Evolutionary conservation across 768 basidiomycete species (phyloP), one percentile per base, ranked within the genome.

Genomic region (Hebeloma cylindrosporum): DNA sequence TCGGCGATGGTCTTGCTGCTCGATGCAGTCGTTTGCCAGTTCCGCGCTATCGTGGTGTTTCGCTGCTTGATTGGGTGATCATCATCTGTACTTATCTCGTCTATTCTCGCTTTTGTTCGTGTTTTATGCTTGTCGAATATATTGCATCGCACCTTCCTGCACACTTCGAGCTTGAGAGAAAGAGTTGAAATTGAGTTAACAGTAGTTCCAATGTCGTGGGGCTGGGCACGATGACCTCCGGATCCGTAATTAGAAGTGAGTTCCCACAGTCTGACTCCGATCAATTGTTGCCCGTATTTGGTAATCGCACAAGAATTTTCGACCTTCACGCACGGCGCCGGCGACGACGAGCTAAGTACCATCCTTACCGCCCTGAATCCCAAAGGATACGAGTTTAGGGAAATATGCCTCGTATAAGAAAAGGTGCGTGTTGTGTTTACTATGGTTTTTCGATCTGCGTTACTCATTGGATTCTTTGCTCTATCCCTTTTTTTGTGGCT

Each of bases 341-440:
- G 22, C 38, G 22, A 34, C 34, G 32, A 27, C 43, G 3, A 33
- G 21, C 31, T 26, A 32, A 29, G 5, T 22, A n/a, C 30, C 25
- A n/a, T 4, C 18, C 16, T 23, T 27, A 20, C 5, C 38, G 7
- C 16, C 17, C 18, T 17, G n/a, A 6, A 20, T 21, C 20, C 3
- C 4, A 37, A 23, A 8, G 17, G 22, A 18, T 45, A 21, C 18
- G 36, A 14, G n/a, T 22, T 3, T 17, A 17, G 1, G 9, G 1
- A 11, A 45, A 36, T 31, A 83, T 85, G 83, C 83, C 83, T 57
- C 74, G 72, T 28, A 86, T 87, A 57, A 71, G 84, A 59, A 86
- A 86, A 66, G 81, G 84, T 84, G 52, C 49, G 77, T 54, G 20
- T 21, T 4, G 21, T n/a, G 7, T 25, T 9, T 21, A 7, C 7